phyloP scores from a whole-genome alignment of 108 stramenopile species.

The Discostella stelligeroides region DNA sequence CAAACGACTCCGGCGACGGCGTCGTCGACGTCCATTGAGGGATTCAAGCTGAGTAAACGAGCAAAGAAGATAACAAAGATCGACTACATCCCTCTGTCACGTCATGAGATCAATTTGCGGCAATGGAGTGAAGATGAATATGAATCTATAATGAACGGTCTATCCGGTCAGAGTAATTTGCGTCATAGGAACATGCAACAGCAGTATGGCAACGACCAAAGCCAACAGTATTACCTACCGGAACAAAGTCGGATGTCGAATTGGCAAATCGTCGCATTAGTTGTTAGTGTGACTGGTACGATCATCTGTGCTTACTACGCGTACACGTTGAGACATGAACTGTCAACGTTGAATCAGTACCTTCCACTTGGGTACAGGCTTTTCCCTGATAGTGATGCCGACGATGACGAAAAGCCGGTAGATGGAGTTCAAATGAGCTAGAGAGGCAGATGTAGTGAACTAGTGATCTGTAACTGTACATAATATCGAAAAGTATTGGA shows the following conservation, averaged over 20 bases:
- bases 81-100: neutral
- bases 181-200: slow-evolving; percentile 19
- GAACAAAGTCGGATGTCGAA: neutral
- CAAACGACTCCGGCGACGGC: neutral
- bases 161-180: slow-evolving; percentile 8
- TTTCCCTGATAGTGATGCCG: slow-evolving; percentile 12
- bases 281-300: slow-evolving; percentile 1
- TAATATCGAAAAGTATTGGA: neutral
- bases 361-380: slow-evolving; percentile 16
- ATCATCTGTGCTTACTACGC: slow-evolving; percentile 9
- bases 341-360: slow-evolving; percentile 13
- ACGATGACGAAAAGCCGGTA: neutral
- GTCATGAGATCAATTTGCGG: slow-evolving; percentile 5
- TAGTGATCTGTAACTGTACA: neutral
- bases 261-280: slow-evolving; percentile 11
- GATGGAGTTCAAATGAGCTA: slow-evolving; percentile 28
- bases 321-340: slow-evolving; percentile 5
- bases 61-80: neutral
- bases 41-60: slow-evolving; percentile 1
- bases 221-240: slow-evolving; percentile 5
- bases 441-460: neutral
- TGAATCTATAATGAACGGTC: slow-evolving; percentile 12
- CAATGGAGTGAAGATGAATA: slow-evolving; percentile 21
- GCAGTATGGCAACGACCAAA: slow-evolving; percentile 9
- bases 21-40: neutral